Evolutionary conservation across 306 rosid genomes (phyloP), one percentile per base, ranked within the genome.

Genomic region (Crataegus laevigata): DNA sequence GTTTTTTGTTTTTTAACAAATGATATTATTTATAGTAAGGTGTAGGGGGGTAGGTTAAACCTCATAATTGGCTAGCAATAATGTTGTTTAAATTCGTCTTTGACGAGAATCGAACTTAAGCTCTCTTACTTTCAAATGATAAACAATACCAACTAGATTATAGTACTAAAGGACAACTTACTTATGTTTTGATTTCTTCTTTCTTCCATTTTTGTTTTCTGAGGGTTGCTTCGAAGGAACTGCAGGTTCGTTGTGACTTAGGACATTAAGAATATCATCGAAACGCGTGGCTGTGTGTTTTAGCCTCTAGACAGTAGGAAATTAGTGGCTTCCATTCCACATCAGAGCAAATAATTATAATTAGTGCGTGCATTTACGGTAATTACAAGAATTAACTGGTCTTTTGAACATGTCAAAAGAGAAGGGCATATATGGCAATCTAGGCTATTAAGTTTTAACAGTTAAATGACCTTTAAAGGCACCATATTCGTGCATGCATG

Each of bases 281-380:
- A 55, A 55, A n/a, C 25, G 61, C 13, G 26, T 21, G 61, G 61
- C 61, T n/a, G 6, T 55, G 61, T 15, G n/a, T 25, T 24, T 45
- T 43, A 11, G 36, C 45, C 36, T 43, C 40, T 21, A 43, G 43
- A 14, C 58, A 26, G 43, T 69, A 28, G 61, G 40, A 69, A 69
- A 69, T 4, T 12, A 12, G 34, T 69, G 61, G 62, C 74, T 69
- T 50, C 75, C 75, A 71, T 69, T 29, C 65, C 65, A 71, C 75
- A 30, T 34, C 75, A n/a, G 61, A 52, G 64, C 50, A 28, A 19
- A 26, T 52, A 6, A 34, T 34, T 34, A 52, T 2, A 52, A 52
- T 52, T 6, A 52, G 3, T 52, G 21, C 11, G 1, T 19, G 17
- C 60, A 29, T 19, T 69, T 19, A 11, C 62, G 42, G 30, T 63